Evolutionary conservation across 495 filamentous ascomycete species (phyloP).

Genomic region (Hypoxylon subgilvum): DNA sequence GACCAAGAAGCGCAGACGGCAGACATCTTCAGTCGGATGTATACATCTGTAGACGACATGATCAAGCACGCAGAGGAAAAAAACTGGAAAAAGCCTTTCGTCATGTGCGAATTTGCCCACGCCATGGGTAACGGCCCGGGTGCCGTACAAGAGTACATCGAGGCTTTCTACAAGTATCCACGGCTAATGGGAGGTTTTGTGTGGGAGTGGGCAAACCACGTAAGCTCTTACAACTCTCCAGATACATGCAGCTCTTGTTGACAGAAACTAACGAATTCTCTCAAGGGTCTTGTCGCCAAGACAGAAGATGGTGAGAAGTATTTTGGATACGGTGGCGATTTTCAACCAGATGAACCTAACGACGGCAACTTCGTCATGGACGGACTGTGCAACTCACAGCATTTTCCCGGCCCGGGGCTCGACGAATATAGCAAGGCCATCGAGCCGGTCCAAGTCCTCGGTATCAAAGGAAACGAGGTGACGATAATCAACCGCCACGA

Average conservation of each 20-base stretch:
- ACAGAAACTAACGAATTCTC: conserved; percentile 1
- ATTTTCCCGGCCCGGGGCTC: conserved; percentile 65
- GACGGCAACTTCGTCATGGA: conserved; percentile 74
- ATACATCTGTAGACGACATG: conserved; percentile 59
- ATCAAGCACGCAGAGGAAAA: conserved; percentile 49
- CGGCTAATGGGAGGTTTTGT: conserved; percentile 73
- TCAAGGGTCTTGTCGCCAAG: conserved; percentile 61
- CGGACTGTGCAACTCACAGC: conserved; percentile 65
- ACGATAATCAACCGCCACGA: conserved; percentile 62
- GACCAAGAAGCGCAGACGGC: conserved; percentile 64
- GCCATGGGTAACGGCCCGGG: conserved; percentile 81
- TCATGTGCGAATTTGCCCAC: conserved; percentile 74
- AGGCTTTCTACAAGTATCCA: conserved; percentile 67
- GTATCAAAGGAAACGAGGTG: conserved; percentile 41
- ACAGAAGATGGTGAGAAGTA: conserved; percentile 61
- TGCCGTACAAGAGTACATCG: conserved; percentile 69
- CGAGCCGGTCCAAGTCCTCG: conserved; percentile 61
- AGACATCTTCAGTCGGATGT: conserved; percentile 74
- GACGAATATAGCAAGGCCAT: conserved; percentile 70
- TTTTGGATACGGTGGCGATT: conserved; percentile 75
- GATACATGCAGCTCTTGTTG: neutral
- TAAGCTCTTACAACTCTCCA: conserved; percentile 23
- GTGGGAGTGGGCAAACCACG: conserved; percentile 80
- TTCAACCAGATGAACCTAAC: conserved; percentile 68
- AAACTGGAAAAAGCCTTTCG: conserved; percentile 59